Base-by-base conservation (phyloP, 805 yeast genomes). In the Kluyveromyces aestuarii region DNA sequence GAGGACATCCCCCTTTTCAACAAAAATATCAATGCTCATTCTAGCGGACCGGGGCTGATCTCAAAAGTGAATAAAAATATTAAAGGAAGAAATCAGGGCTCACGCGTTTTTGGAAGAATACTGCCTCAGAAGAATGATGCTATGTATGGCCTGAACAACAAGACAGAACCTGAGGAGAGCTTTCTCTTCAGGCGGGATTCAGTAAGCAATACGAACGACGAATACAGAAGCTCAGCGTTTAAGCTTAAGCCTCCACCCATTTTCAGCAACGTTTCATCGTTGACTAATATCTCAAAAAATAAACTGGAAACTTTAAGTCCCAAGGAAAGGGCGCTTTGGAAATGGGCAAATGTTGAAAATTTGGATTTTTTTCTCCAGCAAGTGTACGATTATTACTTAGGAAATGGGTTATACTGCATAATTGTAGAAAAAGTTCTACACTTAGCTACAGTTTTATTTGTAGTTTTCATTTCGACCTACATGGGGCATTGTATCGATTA, bases 311-410 rank as follows among this genome's bases (percentile, higher is more conserved):
- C 74, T 1, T 59, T 81, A 27, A 77, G 80, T 45, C 79, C 86
- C 1, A 72, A 72, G 50, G 96, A 90, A 60, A 71, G 88, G 44
- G 96, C 98, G 0, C 70, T 86, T 16, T 93, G 97, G 88, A 76
- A 87, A 51, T 93, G 99, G 98, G 96, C 98, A 1, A 93, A 93
- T 59, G 87, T 93, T 21, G 87, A 86, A 55, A 93, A 93, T 64
- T 74, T 93, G 63, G 99, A 93, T 68, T 76, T 80, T 42, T 93
- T 91, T 58, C 71, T 93, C 17, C 80, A 80, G 47, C 95, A 91
- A 56, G 77, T 90, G 10, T 93, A 93, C 66, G 74, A 75, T 45
- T 93, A 89, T 62, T 93, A 86, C 63, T 70, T 84, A 27, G 95
- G 95, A 2, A 87, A 83, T 61, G 99, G 99, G 0, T 75, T 83